Evolutionary conservation across 225 moss, liverwort and hornwort species (phyloP).

Genomic region (Asterella californica): DNA sequence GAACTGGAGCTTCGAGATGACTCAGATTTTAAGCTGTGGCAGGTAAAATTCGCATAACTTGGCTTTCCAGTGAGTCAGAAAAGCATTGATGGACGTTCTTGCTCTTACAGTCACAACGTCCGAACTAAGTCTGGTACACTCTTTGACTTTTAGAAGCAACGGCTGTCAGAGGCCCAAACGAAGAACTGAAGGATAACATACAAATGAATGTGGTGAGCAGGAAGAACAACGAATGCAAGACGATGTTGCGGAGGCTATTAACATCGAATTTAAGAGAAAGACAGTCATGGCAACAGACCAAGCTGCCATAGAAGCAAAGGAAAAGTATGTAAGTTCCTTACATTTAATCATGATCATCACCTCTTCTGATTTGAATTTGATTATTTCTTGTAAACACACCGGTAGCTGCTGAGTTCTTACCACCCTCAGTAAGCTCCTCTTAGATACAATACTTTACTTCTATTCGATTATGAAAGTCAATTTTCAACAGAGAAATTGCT

Average conservation of each 20-base stretch:
- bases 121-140: background rate
- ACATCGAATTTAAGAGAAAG: conserved; percentile 61
- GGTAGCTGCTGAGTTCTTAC: background rate
- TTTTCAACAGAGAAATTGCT: no score
- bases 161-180: background rate
- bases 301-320: conserved; percentile 72
- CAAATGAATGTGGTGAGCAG: conserved; percentile 24
- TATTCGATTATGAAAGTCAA: background rate
- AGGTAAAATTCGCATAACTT: conserved; percentile 32
- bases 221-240: conserved; percentile 57
- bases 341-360: background rate
- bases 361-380: background rate
- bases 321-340: conserved; percentile 59
- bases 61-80: background rate
- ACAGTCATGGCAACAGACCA: conserved; percentile 66
- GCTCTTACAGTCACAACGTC: background rate
- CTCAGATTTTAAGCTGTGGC: conserved; percentile 52
- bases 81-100: background rate
- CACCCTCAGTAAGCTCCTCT: background rate
- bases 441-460: background rate
- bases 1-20: conserved; percentile 64
- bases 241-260: conserved; percentile 59
- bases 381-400: background rate
- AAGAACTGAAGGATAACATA: background rate
- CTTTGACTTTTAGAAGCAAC: background rate